These are phyloP conservation scores for Brasilioporus rufonigricans DNA, from an alignment of 768 basidiomycete genomes.

Conservation along the genomic window DNA sequence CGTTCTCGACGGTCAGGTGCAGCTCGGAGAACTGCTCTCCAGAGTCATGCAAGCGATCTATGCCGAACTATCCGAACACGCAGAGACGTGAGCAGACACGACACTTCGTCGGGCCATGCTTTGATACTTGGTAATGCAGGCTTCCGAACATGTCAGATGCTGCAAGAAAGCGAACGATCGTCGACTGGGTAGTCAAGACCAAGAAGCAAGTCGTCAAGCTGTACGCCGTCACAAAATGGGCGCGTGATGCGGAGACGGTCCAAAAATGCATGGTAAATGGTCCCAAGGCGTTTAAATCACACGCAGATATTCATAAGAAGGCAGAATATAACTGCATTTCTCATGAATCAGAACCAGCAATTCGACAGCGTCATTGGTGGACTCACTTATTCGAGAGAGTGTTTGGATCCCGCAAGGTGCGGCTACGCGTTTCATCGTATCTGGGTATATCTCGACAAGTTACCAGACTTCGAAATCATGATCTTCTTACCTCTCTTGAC, in stretches of 20 bases:
- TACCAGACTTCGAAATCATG: slow-evolving; percentile 84
- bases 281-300: neutral
- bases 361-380: slow-evolving; percentile 68
- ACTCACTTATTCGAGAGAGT: slow-evolving; percentile 63
- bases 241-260: slow-evolving; percentile 76
- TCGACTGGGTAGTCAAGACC: slow-evolving; percentile 87
- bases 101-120: neutral
- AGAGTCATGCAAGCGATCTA: slow-evolving; percentile 78
- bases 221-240: slow-evolving; percentile 85
- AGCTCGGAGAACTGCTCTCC: slow-evolving; percentile 70
- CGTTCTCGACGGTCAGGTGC: slow-evolving; percentile 71
- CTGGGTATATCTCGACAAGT: neutral
- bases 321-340: slow-evolving; percentile 85
- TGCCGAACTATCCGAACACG: slow-evolving; percentile 76
- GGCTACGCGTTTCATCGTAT: slow-evolving; percentile 9
- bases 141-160: slow-evolving; percentile 82
- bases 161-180: slow-evolving; percentile 75
- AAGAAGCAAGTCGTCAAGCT: slow-evolving; percentile 90
- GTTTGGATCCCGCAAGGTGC: slow-evolving; percentile 76
- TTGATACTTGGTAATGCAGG: slow-evolving; percentile 31
- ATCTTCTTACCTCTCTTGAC: slow-evolving; percentile 87
- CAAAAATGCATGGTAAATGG: slow-evolving; percentile 79
- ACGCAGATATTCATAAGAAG: neutral
- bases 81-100: slow-evolving; percentile 69
- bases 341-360: slow-evolving; percentile 81